Evolutionary conservation across 2,329 filamentous ascomycete genomes (phyloP).

Genomic region (Fusarium austroafricanum): DNA sequence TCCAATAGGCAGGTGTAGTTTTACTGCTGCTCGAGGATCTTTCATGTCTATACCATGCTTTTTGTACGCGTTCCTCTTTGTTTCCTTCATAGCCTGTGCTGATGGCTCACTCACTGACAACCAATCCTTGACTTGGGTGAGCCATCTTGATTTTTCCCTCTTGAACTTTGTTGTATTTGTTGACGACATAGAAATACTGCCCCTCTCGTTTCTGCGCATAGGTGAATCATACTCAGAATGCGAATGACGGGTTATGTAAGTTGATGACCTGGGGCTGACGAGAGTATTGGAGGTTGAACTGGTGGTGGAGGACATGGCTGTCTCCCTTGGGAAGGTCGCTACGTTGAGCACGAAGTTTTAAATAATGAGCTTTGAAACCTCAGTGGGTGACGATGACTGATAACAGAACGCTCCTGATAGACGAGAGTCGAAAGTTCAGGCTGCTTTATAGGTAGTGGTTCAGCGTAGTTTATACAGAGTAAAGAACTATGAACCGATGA

Average conservation of each 20-base stretch:
- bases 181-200: slow-evolving; percentile 20
- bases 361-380: neutral
- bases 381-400: neutral
- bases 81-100: slow-evolving; percentile 59
- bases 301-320: slow-evolving; percentile 21
- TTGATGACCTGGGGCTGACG: slow-evolving; percentile 19
- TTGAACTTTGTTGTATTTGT: slow-evolving; percentile 41
- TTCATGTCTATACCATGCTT: slow-evolving; percentile 58
- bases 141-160: slow-evolving; percentile 51
- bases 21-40: slow-evolving; percentile 58
- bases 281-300: slow-evolving; percentile 15
- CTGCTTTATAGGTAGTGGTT: neutral
- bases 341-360: neutral
- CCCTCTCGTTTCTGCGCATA: slow-evolving; percentile 36
- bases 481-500: neutral
- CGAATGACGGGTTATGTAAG: slow-evolving; percentile 30
- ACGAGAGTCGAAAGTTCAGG: neutral
- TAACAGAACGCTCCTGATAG: neutral
- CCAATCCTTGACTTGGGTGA: slow-evolving; percentile 61
- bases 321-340: neutral
- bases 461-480: neutral
- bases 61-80: slow-evolving; percentile 57
- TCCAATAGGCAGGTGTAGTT: slow-evolving; percentile 60
- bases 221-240: slow-evolving; percentile 43
- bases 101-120: slow-evolving; percentile 62